Base-by-base conservation (phyloP, 192 early-diverging fungal species). In the Globomyces pollinis-pini region DNA sequence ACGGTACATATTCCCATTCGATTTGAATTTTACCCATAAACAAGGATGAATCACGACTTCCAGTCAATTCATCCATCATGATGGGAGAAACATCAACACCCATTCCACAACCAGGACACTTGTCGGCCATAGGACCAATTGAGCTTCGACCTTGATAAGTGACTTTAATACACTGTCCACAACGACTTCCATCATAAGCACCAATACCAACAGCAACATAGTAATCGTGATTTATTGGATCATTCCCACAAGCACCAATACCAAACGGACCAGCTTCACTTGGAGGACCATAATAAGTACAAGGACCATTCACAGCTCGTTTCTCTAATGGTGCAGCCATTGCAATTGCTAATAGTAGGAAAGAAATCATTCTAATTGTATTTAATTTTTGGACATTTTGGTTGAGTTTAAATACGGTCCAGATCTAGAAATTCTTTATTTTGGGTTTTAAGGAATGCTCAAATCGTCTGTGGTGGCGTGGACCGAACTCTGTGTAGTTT, bases 201-300 rank as follows among this genome's bases (percentile, higher is more conserved):
- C 33, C 50, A 33, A 23, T 33, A 16, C 50, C 50, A 20, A 51
- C 50, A 51, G 50, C 50, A 18, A 51, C 50, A 20, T 26, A 51
- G 31, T 51, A 51, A 18, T 33, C 24, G 12, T 33, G 28, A 33
- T 51, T 31, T 4, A 51, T 33, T 51, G 50, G 50, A n/a, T 33
- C 31, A n/a, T 51, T 51, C 33, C 31, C 50, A 20, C 50, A 51
- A 30, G n/a, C 12, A 20, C 50, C 50, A 18, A 51, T 51, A 2
- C 50, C 50, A 33, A 33, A 51, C 2, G 50, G 50, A 5, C 30
- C 50, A 18, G 50, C 44, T 24, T 20, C 21, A 47, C 23, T 26
- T 2, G 44, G 44, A 24, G 44, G 44, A 9, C 44, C 44, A 47
- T 47, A 47, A 47, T 26, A 47, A 26, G 44, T 47, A 5, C n/a